Base-by-base conservation (phyloP, 768 basidiomycete species). In the Boletus subparvulus region DNA sequence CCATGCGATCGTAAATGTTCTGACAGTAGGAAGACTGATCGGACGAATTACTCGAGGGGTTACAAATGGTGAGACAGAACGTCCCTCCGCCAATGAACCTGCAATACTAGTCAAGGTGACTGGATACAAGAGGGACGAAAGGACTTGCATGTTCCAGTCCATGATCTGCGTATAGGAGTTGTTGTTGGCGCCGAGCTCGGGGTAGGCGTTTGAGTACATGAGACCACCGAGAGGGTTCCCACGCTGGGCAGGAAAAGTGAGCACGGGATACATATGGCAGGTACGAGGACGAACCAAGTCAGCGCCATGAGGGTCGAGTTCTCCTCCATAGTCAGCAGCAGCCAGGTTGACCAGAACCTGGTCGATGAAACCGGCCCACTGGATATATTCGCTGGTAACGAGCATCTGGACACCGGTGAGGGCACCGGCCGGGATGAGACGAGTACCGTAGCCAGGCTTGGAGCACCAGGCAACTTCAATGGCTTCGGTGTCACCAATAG, bases 161-260 rank as follows among this genome's bases (percentile, higher is more conserved):
- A 74, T 73, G 26, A 86, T 76, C 65, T 92, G 90, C 12, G 69
- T 62, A 64, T 72, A 77, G 0, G 74, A 70, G 57, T 61, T 65
- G 61, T 78, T 80, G 62, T 79, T 51, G 13, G 75, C 69, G 45
- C 60, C 66, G 59, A 72, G 62, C 53, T 55, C 61, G 19, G 83
- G 81, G 66, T 78, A 86, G 12, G 73, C 79, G 56, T 74, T 85
- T 0, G 88, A 83, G 75, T 80, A 92, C 42, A 90, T 55, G 28
- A 91, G 69, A 47, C 83, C 87, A 60, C 90, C 90, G 28, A 90
- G 75, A 4, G 88, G 88, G 74, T 92, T 94, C n/a, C 91, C 92
- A 59, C 87, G 83, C 82, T 87, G 61, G 14, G 44, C 32, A 43
- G 14, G 1, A 3, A 17, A 19, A 24, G 26, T 65, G 30, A 66